Evolutionary conservation across 2,329 filamentous ascomycete genomes (phyloP), one percentile per base, ranked within the genome.

Genomic region (Onygena corvina): DNA sequence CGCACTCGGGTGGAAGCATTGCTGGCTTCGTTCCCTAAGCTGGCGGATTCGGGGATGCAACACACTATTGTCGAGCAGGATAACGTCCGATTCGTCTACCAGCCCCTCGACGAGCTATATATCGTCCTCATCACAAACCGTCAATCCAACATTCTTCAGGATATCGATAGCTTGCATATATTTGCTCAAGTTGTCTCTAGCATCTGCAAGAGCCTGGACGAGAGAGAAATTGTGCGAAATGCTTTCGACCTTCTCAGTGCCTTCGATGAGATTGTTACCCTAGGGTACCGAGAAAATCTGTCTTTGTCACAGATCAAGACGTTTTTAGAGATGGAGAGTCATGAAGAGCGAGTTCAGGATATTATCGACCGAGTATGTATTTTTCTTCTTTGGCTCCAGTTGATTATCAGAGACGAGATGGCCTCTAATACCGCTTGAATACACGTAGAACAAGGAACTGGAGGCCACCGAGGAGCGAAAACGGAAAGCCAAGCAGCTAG

Each of bases 71-170:
- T 96, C 61, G 92, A 98, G 71, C 89, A 96, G 71, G 93, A 98
- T 74, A 96, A 94, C 73, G 92, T 98, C 63, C 90, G 92, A 72
- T 98, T 95, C 66, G 92, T 98, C 52, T 98, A 98, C 75, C 92
- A 98, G 68, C 93, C 92, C 53, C 78, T 98, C 56, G 93, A 98
- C 71, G 93, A 98, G 74, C 82, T 98, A 56, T 98, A 98, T 78
- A 96, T 98, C 80, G 90, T 98, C 57, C 81, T 98, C 63, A 96
- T 98, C 71, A 98, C 93, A 68, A 98, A 98, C 76, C 85, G 88
- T 61, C 92, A 96, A 75, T 96, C 90, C 68, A 98, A 98, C 71
- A 98, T 98, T 59, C 78, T 98, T 47, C 92, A 98, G 72, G 92
- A 98, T 69, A 98, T 98, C 68, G 92, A 96, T 71, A 94, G 92